These are phyloP conservation scores for Aspergillus sp. DNA, from an alignment of 2,329 filamentous ascomycete genomes.

Conservation along the genomic window DNA sequence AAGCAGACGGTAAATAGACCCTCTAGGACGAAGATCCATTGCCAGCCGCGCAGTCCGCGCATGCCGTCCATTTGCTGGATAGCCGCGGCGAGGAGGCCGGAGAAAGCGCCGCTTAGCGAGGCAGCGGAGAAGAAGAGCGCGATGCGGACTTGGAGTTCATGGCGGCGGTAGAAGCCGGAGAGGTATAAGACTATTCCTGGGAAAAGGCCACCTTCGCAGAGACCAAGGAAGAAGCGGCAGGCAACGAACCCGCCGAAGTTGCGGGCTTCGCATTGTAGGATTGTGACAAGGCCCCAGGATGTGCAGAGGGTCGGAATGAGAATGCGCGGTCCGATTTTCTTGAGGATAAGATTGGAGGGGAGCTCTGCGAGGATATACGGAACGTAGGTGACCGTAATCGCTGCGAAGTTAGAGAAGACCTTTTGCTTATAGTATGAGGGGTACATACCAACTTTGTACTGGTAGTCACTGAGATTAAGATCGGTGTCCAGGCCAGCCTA, in stretches of 20 bases:
- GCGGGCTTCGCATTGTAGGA: constrained; percentile 25
- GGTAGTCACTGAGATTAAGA: constrained; percentile 12
- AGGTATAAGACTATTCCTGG: constrained; percentile 26
- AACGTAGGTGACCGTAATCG: constrained; percentile 17
- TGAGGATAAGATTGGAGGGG: constrained; percentile 18
- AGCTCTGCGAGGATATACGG: constrained; percentile 19
- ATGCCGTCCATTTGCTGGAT: constrained; percentile 45
- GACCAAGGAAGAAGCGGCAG: constrained; percentile 58
- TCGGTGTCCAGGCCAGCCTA: constrained; percentile 16
- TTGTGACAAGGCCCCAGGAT: constrained; percentile 44
- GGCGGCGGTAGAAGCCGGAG: constrained; percentile 28
- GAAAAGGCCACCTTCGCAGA: constrained; percentile 64
- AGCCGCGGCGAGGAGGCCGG: constrained; percentile 50
- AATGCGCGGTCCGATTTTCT: constrained; percentile 26
- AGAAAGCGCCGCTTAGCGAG: constrained; percentile 44
- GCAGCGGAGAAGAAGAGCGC: constrained; percentile 30
- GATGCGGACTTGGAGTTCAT: constrained; percentile 29
- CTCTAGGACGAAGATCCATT: constrained; percentile 41
- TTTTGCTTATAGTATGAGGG: neutral
- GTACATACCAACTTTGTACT: constrained; percentile 13
- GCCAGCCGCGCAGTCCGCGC: constrained; percentile 38
- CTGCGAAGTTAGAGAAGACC: neutral
- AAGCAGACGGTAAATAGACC: constrained; percentile 39
- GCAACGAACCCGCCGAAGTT: constrained; percentile 37
- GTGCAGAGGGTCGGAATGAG: constrained; percentile 33